phyloP scores from a whole-genome alignment of 352 stramenopile species.

The Blastocystis sp. region DNA sequence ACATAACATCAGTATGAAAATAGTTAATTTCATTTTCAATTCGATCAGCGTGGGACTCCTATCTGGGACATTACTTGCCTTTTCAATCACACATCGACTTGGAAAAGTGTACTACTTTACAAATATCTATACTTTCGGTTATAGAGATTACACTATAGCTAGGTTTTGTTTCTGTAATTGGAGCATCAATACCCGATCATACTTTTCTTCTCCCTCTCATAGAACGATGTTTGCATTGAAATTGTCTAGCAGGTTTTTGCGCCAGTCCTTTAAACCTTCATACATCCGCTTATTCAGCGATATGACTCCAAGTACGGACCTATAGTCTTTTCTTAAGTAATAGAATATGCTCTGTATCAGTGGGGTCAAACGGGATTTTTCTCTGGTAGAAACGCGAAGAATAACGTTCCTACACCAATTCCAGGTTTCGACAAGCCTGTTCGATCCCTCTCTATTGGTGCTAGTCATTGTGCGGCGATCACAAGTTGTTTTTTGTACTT shows the following conservation, averaged over 20 bases:
- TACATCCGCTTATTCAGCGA: neutral
- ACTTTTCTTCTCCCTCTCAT: neutral
- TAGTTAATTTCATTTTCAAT: no score
- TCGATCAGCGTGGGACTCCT: no score
- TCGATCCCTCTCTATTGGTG: neutral
- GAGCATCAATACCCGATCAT: neutral
- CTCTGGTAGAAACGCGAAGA: neutral
- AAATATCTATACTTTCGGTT: no score
- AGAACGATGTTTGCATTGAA: neutral
- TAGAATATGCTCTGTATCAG: constrained; percentile 36
- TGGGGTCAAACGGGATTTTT: neutral
- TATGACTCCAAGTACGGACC: neutral
- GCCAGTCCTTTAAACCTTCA: neutral
- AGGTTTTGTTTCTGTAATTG: no score
- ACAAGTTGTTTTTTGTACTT: neutral
- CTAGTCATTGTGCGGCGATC: neutral
- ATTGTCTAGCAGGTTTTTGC: neutral
- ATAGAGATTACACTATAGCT: no score
- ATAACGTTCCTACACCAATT: neutral
- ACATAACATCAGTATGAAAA: no score
- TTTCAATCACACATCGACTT: no score
- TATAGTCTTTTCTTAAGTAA: neutral
- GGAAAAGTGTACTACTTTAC: no score
- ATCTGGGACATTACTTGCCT: no score
- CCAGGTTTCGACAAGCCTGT: neutral